Evolutionary conservation across 139 green algal species (phyloP).

Genomic region (Chlorella sp.): DNA sequence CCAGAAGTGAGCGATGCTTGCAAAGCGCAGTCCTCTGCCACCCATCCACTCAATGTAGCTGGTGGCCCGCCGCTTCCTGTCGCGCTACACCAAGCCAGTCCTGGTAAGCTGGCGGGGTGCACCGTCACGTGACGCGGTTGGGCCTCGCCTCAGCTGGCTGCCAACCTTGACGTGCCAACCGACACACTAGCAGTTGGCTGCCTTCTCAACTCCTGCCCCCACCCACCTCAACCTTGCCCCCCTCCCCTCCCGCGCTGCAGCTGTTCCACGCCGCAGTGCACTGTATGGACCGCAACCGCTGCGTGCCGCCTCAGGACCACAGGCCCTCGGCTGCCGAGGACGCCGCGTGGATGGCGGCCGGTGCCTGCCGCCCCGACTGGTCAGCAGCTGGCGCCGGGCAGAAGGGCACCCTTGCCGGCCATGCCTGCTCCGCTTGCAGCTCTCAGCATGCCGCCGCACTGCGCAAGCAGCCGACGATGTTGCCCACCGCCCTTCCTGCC

Average conservation of each 20-base stretch:
- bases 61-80: constrained; percentile 5
- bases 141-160: no score
- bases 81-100: no score
- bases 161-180: background rate
- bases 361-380: constrained; percentile 13
- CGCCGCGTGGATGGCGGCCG: background rate
- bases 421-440: no score
- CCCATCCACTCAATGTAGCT: no score
- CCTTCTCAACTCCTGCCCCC: background rate
- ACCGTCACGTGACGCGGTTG: no score
- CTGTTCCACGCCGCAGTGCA: background rate
- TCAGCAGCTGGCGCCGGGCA: background rate
- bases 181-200: background rate
- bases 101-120: no score
- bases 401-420: background rate
- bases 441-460: no score
- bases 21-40: no score
- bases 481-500: no score
- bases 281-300: constrained; percentile 11
- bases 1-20: no score
- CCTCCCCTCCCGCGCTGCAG: background rate
- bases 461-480: no score
- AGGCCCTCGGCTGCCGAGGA: background rate
- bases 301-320: constrained; percentile 27
- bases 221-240: no score